Evolutionary conservation across 2,329 filamentous ascomycete genomes (phyloP), one percentile per base, ranked within the genome.

Genomic region (Ophiobolus disseminans): DNA sequence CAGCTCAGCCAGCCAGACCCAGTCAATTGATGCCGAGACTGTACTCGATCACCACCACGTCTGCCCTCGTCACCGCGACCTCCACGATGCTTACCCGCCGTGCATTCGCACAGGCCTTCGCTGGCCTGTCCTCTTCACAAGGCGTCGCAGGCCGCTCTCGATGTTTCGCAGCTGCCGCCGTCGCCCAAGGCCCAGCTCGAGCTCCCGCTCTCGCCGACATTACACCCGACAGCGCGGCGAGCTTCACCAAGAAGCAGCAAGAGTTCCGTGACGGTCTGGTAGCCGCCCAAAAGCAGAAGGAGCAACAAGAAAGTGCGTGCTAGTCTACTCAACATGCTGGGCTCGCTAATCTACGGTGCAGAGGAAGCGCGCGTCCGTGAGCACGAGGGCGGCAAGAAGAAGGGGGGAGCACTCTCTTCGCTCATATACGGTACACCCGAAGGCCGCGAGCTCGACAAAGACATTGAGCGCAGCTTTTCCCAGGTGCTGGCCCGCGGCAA

Each of bases 401-500:
- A 85, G 63, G 54, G 88, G 84, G 77, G 78, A 13, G 85, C 89
- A 30, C 76, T 99, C 49, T 88, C 89, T 26, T 93, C 88, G 63
- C 84, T 99, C 62, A 96, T 99, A 70, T 97, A 99, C 76, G 94
- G 94, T 67, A 99, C 94, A 11, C 91, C 94, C 69, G 93, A 97
- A 76, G 94, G 92, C 23, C 86, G 92, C 53, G 89, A 96, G 77
- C 85, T 97, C 72, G 94, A 99, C 69, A 89, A 90, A 57, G 93
- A 97, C 77, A 93, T 99, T 68, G 91, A 97, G 78, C 87, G 92
- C 49, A 95, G 90, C 71, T 99, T 97, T 78, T 95, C 90, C 41
- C 92, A 97, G 74, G 90, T 97, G 35, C 80, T 99, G 36, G 94
- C 94, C 19, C 85, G 94, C 58, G 94, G 94, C 69, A 99, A 99